Evolutionary conservation across 1,284 basidiomycete species (phyloP).

Genomic region (Cutaneotrichosporon curvatum): DNA sequence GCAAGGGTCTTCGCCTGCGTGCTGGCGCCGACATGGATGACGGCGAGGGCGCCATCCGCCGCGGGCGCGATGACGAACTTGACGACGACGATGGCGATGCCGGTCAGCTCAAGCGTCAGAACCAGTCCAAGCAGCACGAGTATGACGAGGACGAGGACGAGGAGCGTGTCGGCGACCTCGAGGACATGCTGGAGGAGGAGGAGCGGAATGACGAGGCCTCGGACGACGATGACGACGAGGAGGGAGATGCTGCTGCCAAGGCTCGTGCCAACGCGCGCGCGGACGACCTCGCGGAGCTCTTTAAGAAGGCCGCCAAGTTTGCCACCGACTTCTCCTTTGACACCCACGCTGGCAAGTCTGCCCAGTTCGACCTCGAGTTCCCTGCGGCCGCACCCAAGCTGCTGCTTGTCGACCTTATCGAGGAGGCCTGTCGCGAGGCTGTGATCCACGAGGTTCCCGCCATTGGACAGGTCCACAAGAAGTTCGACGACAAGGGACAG

Average conservation of each 20-base stretch:
- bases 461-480: constrained; percentile 59
- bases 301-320: constrained; percentile 51
- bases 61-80: constrained; percentile 51
- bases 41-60: constrained; percentile 15
- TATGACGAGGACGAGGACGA: constrained; percentile 60
- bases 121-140: constrained; percentile 60
- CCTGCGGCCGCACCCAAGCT: constrained; percentile 68
- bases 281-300: constrained; percentile 44
- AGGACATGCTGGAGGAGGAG: constrained; percentile 57
- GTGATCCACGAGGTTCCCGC: constrained; percentile 81
- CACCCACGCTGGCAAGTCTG: constrained; percentile 53
- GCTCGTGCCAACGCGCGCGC: constrained; percentile 47
- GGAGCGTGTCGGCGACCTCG: constrained; percentile 54
- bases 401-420: constrained; percentile 82
- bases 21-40: constrained; percentile 46
- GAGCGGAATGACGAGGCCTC: constrained; percentile 42
- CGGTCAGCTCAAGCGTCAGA: constrained; percentile 57
- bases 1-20: constrained; percentile 60
- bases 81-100: constrained; percentile 72
- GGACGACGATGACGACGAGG: constrained; percentile 35
- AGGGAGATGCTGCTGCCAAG: constrained; percentile 48
- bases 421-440: constrained; percentile 71
- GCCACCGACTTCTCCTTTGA: constrained; percentile 67
- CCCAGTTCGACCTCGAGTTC: constrained; percentile 69
- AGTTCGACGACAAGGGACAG: constrained; percentile 46